Percentiles rank a stretch among this genome's conserved stretches.
phyloP scores from a whole-genome alignment of 768 basidiomycete genomes.

The Macrolepiota fuliginosa region DNA sequence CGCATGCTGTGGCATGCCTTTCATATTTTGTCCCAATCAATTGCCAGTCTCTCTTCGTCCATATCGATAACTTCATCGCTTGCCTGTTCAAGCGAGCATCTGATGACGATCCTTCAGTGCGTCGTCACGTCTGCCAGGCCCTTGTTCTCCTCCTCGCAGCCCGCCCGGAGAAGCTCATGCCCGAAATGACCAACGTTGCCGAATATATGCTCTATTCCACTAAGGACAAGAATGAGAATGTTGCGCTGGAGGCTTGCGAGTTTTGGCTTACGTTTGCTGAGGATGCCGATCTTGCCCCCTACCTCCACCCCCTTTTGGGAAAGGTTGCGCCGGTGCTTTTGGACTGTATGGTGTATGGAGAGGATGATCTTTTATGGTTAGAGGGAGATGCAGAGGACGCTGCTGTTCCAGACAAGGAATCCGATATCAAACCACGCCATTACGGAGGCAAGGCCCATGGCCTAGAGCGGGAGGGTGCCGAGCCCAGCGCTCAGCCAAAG shows the following conservation, averaged over 20 bases:
- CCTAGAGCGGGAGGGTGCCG: slow-evolving; percentile 67
- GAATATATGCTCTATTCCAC: slow-evolving; percentile 99
- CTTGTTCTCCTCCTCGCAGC: slow-evolving; percentile 91
- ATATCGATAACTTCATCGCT: slow-evolving; percentile 92
- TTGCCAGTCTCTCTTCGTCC: slow-evolving; percentile 82
- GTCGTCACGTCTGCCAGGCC: slow-evolving; percentile 93
- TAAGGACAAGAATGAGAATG: slow-evolving; percentile 95
- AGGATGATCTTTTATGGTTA: slow-evolving; percentile 93
- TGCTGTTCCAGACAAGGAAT: slow-evolving; percentile 87
- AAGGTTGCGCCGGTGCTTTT: slow-evolving; percentile 94
- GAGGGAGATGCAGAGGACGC: slow-evolving; percentile 91
- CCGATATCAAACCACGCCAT: slow-evolving; percentile 95
- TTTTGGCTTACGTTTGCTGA: slow-evolving; percentile 99
- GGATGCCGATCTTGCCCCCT: slow-evolving; percentile 81
- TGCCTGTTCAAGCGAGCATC: slow-evolving; percentile 93
- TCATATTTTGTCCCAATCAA: slow-evolving; percentile 90
- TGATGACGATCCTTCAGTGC: slow-evolving; percentile 91
- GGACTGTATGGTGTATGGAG: slow-evolving; percentile 96
- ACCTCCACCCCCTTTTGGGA: slow-evolving; percentile 82
- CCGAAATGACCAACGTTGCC: slow-evolving; percentile 92
- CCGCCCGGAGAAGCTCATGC: slow-evolving; percentile 94
- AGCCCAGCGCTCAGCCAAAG: slow-evolving; percentile 32
- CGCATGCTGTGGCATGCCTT: slow-evolving; percentile 90
- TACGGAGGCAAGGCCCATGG: slow-evolving; percentile 86
- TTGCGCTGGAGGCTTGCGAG: slow-evolving; percentile 97